Base-by-base conservation (phyloP, 2,329 filamentous ascomycete genomes). In the Bipolaris bicolor region DNA sequence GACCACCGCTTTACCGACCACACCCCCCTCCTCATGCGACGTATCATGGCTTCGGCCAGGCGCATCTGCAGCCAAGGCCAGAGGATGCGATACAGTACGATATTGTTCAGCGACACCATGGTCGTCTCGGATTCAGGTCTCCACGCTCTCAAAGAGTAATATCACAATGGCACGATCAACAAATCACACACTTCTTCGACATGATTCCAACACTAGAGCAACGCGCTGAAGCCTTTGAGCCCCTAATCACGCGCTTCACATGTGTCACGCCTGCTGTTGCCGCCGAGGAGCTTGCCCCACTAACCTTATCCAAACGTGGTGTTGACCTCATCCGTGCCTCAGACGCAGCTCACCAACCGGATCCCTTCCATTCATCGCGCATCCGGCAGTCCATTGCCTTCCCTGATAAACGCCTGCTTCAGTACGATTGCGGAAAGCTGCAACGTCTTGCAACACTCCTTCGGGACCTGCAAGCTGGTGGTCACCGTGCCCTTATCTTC, bases 361-460 rank as follows among this genome's bases (percentile, higher is more conserved):
- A 99, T 71, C 92, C 93, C 0, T 97, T 95, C 83, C 95, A 99
- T 66, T 92, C 97, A 77, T 87, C 94, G 13, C 91, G 94, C 16
- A 95, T 97, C 84, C 89, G 92, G 20, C 83, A 96, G 15, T 96
- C 91, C 3, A 97, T 99, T 60, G 95, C 96, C 43, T 99, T 99
- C 73, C 95, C 96, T 0, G 95, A 99, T 75, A 97, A 93, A 74
- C 86, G 95, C 34, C 86, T 99, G n/a, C 81, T 99, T 0, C 94
- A 99, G 74, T 99, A 96, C 75, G 95, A 99, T 77, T 98, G 95
- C 71, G 95, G 95, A 66, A 99, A 99, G 76, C 85, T 99, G 3
- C 95, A 99, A 71, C 88, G 90, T 16, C 84, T 99, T 15, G 95
- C 96, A 70, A 88, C 88, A 59, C 84, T 99, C 1, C 84, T 99